Base-by-base conservation (phyloP, 2,329 filamentous ascomycete genomes). In the Thelonectria discophora region DNA sequence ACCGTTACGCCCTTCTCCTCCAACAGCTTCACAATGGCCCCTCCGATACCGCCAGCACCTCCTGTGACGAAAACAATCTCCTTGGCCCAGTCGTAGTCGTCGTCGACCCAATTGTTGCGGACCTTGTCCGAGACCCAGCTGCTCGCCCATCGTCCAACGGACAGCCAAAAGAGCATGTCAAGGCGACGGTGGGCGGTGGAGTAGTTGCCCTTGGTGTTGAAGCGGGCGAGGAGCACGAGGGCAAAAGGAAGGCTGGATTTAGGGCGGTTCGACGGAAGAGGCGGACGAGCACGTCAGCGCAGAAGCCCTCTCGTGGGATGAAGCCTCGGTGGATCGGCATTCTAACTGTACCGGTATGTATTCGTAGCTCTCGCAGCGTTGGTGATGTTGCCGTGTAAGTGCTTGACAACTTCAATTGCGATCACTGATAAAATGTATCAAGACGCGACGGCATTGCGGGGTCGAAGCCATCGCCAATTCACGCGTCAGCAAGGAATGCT, bases 1-100 rank as follows among this genome's bases (percentile, higher is more conserved):
- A 93, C 88, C 65, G 86, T 90, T 67, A 91, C 81, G 1, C 85
- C 86, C 62, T 78, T 80, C 73, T 88, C 85, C 0, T 86, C 88
- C n/a, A 95, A 80, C 55, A 89, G 74, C 65, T 83, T 81, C 13
- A 90, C 90, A 3, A 92, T 82, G 39, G 84, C 78, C 18, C 84
- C 86, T 13, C 91, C 91, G 70, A 94, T 93, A 0, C 91, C 91
- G 58, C 86, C 86, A 43, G 88, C 87, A 8, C 91, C 91, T 8
- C 92, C 91, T 0, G 91, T 94, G 18, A 94, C 82, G 45, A 93
- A 79, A 3, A 91, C 88, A 52, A 93, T 82, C 77, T 93, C 90
- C 53, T 82, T 83, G 20, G 81, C 77, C 89, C 90, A 93, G 72
- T 87, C 82, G 76, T 89, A 90, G 42, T 73, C 76, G 63, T 78